Base-by-base conservation (phyloP, 805 yeast genomes). In the Ascoidea tarda region DNA sequence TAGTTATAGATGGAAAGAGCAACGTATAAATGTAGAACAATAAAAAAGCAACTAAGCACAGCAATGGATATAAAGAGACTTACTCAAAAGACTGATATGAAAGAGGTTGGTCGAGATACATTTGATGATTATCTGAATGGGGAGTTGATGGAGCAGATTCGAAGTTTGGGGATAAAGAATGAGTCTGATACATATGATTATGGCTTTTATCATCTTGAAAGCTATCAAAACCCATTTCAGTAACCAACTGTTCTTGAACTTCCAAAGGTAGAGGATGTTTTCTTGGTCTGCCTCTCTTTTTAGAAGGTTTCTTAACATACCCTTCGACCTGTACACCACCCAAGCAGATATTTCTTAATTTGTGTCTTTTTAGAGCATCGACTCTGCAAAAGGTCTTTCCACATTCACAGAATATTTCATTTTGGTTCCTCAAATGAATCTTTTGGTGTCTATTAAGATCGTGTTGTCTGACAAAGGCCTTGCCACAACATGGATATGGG, bases 401-500 rank as follows among this genome's bases (percentile, higher is more conserved):
- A 69, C 99, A 95, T 0, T 85, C 84, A 67, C 99, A 93, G 32
- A 82, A 75, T 56, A 82, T 81, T 51, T 80, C 89, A 46, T 49
- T 56, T 38, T 38, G 44, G 44, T 38, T 14, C 33, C 51, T 52
- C 52, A 79, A 74, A 63, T 93, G 99, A 14, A 90, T 86, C 64
- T 87, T 87, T 58, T 79, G 81, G 63, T 93, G 99, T 55, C 99
- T 77, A 55, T 87, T 78, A 59, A 93, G 72, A 67, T 93, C 99
- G 63, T 93, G 99, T 57, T 91, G 96, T 57, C 99, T 76, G 31
- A 93, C 99, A 70, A 93, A 93, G 46, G 87, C 78, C 59, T 90
- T 87, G 4, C 78, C 76, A 66, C 99, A 93, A 47, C 73, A 73
- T 3, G 71, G 71, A 48, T 56, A 59, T 46, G 71, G 73, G 69